phyloP scores from a whole-genome alignment of 169 alveolate genomes.

The Plasmodium malariae region DNA sequence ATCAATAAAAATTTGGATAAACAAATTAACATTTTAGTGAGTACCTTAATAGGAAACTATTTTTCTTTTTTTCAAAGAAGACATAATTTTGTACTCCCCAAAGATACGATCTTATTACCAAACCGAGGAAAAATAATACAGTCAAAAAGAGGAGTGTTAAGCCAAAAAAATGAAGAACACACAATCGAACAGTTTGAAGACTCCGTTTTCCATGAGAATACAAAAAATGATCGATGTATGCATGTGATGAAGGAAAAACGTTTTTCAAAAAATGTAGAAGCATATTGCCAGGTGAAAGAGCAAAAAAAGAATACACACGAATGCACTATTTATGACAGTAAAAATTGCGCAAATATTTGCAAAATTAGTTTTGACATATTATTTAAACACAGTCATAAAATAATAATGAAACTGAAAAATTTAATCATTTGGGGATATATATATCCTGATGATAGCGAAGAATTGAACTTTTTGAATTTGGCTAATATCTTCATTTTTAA shows the following conservation, averaged over 20 bases:
- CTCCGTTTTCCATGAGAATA: no score
- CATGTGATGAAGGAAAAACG: no score
- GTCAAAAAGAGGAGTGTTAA: no score
- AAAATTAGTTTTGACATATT: neutral
- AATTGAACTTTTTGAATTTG: constrained; percentile 52
- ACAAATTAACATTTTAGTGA: neutral
- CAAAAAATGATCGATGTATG: no score
- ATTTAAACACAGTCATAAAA: neutral
- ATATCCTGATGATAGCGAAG: constrained; percentile 36
- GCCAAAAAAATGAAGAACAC: neutral
- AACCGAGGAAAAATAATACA: constrained; percentile 1
- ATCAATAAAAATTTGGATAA: constrained; percentile 7
- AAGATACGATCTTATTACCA: no score
- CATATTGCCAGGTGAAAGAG: no score
- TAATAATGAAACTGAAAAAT: constrained; percentile 22
- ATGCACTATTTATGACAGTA: no score
- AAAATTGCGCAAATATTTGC: no score
- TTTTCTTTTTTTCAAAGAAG: constrained; percentile 1
- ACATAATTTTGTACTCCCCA: neutral
- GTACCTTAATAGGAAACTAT: neutral
- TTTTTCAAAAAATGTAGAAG: no score
- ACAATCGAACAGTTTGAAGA: no score
- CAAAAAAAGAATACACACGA: no score
- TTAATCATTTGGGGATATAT: constrained; percentile 62
- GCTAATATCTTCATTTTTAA: constrained; percentile 50